phyloP scores from a whole-genome alignment of 2,329 filamentous ascomycete species.

The Beauveria australis region DNA sequence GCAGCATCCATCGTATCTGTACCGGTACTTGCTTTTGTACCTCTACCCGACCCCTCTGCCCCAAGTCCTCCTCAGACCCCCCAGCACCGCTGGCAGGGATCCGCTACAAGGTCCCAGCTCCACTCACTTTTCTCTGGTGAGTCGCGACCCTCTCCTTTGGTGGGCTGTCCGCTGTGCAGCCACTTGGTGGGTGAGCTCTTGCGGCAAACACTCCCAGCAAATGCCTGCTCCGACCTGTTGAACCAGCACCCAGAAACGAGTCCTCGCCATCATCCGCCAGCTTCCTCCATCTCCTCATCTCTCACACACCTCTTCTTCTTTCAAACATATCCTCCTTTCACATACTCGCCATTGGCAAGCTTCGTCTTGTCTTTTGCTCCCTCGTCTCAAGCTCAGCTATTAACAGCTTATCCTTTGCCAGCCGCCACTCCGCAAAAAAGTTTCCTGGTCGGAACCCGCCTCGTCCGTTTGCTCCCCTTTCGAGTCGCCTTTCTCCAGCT shows the following conservation, averaged over 20 bases:
- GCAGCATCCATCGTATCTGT: background rate
- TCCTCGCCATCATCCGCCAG: slow-evolving; percentile 8
- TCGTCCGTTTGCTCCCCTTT: slow-evolving; percentile 2
- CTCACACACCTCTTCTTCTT: background rate
- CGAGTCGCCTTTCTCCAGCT: slow-evolving; percentile 10
- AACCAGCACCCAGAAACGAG: slow-evolving; percentile 3
- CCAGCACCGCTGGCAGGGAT: background rate
- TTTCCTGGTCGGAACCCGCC: slow-evolving; percentile 8
- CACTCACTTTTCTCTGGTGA: slow-evolving; percentile 3
- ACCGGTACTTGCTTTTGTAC: background rate
- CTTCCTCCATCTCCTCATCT: slow-evolving; percentile 8
- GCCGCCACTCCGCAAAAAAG: slow-evolving; percentile 3
- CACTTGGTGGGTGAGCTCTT: background rate
- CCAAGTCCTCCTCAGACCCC: slow-evolving; percentile 1
- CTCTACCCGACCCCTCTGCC: background rate
- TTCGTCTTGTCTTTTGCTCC: background rate
- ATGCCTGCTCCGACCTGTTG: slow-evolving; percentile 8
- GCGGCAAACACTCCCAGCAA: slow-evolving; percentile 11
- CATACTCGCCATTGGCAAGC: slow-evolving; percentile 7
- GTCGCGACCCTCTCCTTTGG: background rate
- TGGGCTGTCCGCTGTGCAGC: background rate
- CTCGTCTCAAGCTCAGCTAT: background rate
- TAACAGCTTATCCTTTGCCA: background rate
- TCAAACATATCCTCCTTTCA: slow-evolving; percentile 13
- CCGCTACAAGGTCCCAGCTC: slow-evolving; percentile 3